Percentiles rank a stretch among this genome's conserved stretches.
These are phyloP conservation scores for Rhododendron simsii DNA, from an alignment of 148 eudicot species.

Conservation along the genomic window DNA sequence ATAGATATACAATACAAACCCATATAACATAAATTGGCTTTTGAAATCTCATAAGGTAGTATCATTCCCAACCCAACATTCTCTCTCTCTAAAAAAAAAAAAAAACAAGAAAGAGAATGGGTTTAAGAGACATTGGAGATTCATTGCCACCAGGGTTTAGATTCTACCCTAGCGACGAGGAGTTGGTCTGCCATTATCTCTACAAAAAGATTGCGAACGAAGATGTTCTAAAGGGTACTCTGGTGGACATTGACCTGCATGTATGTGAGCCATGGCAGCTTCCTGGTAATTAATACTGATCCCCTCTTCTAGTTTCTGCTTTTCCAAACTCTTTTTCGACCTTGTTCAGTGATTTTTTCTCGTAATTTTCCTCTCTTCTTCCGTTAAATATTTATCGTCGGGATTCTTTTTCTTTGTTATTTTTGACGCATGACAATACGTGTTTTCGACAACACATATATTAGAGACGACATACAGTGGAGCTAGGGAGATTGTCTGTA, in stretches of 20 bases:
- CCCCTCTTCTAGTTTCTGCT: not conserved
- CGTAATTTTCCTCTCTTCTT: not conserved
- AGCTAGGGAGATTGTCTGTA: not conserved
- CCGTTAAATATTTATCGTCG: not conserved
- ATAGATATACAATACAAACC: not conserved
- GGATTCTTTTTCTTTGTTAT: not conserved
- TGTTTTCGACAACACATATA: not conserved
- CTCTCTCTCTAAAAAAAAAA: not conserved
- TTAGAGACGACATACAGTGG: not conserved
- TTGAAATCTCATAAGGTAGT: not conserved
- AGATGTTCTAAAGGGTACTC: conserved; percentile 58
- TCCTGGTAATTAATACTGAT: conserved; percentile 51
- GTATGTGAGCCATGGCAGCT: conserved; percentile 98
- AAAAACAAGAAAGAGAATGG: conserved; percentile 35
- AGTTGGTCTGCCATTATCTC: conserved; percentile 85
- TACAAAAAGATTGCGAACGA: conserved; percentile 66
- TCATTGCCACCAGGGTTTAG: conserved; percentile 92
- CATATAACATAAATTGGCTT: not conserved
- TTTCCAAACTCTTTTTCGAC: not conserved
- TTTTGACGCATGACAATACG: not conserved
- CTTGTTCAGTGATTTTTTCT: not conserved
- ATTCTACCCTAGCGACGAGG: conserved; percentile 91
- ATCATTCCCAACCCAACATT: not conserved
- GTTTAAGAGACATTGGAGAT: conserved; percentile 75
- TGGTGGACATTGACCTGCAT: conserved; percentile 87